Conservation (phyloP, 805 yeast species). For the Groenewaldozyma salmanticensis region DNA sequence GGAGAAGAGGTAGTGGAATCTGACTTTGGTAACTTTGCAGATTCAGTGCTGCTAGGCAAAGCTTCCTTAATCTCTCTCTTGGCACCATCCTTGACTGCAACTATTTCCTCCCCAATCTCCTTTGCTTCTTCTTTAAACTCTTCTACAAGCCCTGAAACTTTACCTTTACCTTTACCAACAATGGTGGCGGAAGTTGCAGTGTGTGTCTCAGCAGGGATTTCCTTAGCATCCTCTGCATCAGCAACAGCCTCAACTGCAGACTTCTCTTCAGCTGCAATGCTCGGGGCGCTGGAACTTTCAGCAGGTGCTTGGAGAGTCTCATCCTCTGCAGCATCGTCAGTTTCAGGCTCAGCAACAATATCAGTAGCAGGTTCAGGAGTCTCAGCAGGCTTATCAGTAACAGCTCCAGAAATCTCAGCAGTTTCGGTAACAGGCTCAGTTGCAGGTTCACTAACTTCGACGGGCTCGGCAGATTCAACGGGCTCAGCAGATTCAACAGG, state of each 20-base stretch:
- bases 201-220: not conserved
- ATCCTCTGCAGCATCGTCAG: not conserved
- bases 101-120: not conserved
- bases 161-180: constrained; percentile 3
- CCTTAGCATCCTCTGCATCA: too few relatives aligned
- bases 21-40: too few relatives aligned
- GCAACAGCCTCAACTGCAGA: not conserved
- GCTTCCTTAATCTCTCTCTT: too few relatives aligned
- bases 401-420: constrained; percentile 3
- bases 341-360: constrained; percentile 1
- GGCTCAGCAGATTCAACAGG: too few relatives aligned
- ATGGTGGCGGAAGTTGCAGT: not conserved
- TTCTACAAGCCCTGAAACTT: not conserved
- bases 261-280: too few relatives aligned
- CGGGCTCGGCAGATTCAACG: too few relatives aligned
- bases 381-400: constrained; percentile 3
- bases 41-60: too few relatives aligned
- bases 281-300: constrained; percentile 1
- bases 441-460: too few relatives aligned
- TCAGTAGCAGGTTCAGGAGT: constrained; percentile 3
- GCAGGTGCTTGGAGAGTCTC: not conserved
- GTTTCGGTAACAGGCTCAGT: not conserved
- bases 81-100: not conserved
- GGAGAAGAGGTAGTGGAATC: too few relatives aligned
- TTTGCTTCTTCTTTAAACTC: not conserved